Conservation (phyloP, 2,329 filamentous ascomycete genomes). For the Allantophomopsis lycopodina region DNA sequence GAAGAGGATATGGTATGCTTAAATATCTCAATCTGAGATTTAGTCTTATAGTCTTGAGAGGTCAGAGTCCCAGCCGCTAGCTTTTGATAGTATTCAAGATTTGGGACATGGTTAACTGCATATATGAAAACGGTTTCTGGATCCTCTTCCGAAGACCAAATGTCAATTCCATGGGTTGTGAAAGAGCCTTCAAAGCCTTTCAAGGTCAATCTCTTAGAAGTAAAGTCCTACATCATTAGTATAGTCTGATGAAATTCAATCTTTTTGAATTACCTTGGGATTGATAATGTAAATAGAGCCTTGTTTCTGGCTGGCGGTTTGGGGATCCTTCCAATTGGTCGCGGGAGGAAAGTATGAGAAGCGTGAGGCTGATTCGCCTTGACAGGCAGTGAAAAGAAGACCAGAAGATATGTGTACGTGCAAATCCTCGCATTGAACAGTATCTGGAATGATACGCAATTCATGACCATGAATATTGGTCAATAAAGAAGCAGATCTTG, state of each 20-base stretch:
- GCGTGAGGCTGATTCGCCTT: constrained; percentile 25
- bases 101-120: constrained; percentile 43
- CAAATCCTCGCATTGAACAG: constrained; percentile 43
- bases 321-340: constrained; percentile 24
- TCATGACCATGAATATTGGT: constrained; percentile 9
- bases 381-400: constrained; percentile 41
- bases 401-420: constrained; percentile 35
- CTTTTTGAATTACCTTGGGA: constrained; percentile 23
- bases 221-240: constrained; percentile 23
- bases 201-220: constrained; percentile 29
- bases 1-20: constrained; percentile 11
- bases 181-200: constrained; percentile 38
- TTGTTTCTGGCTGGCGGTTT: constrained; percentile 15
- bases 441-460: constrained; percentile 32
- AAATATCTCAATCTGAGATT: constrained; percentile 44
- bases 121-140: constrained; percentile 39
- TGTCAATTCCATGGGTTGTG: constrained; percentile 45
- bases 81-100: constrained; percentile 22
- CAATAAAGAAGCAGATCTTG: neutral
- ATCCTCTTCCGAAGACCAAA: constrained; percentile 32
- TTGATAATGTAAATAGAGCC: constrained; percentile 27
- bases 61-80: constrained; percentile 6
- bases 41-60: constrained; percentile 20
- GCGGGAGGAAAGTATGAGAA: constrained; percentile 38
- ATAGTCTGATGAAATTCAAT: no score